Evolutionary conservation across 2,329 filamentous ascomycete species (phyloP).

Genomic region (Penicillium sp.): DNA sequence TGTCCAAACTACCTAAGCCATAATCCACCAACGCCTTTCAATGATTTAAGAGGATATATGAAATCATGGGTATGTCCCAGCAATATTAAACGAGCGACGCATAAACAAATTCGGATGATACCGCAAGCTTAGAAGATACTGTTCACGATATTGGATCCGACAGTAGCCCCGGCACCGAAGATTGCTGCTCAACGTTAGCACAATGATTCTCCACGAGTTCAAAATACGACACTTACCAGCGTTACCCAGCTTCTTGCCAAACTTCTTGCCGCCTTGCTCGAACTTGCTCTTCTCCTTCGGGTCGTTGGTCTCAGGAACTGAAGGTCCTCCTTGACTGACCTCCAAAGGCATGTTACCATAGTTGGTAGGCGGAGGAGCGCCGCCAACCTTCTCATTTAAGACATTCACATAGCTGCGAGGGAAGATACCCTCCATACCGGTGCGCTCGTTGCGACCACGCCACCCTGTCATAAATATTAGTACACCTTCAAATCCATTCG

Average conservation of each 20-base stretch:
- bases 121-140: constrained; percentile 71
- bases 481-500: background rate
- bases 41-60: constrained; percentile 20
- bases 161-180: constrained; percentile 88
- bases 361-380: constrained; percentile 39
- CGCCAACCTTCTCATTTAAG: constrained; percentile 61
- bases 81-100: background rate
- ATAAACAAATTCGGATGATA: background rate
- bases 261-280: constrained; percentile 82
- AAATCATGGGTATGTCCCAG: background rate
- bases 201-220: background rate
- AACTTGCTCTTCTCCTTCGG: constrained; percentile 61
- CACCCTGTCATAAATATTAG: constrained; percentile 47
- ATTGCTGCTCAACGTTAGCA: constrained; percentile 59
- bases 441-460: constrained; percentile 86
- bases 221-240: constrained; percentile 46
- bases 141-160: constrained; percentile 87
- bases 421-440: constrained; percentile 87
- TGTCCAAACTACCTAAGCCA: background rate
- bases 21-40: constrained; percentile 35
- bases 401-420: constrained; percentile 83
- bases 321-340: constrained; percentile 60
- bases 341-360: constrained; percentile 71
- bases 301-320: constrained; percentile 37
- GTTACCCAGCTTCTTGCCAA: constrained; percentile 90